Conservation (phyloP, 2,329 filamentous ascomycete species). For the Claviceps sp. region DNA sequence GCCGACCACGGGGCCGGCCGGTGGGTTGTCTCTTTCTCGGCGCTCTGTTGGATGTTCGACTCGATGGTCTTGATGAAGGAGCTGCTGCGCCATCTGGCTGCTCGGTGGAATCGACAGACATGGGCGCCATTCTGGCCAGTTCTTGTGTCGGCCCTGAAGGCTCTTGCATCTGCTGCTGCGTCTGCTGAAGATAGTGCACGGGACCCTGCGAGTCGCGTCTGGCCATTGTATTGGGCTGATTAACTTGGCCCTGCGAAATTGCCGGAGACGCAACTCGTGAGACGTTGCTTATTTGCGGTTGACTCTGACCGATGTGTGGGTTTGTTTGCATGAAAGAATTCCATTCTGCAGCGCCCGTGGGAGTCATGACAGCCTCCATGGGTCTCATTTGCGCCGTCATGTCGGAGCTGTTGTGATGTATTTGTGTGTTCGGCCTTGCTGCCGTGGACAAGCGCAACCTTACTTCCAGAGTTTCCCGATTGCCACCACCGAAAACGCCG, state of each 20-base stretch:
- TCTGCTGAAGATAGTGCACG: conserved; percentile 10
- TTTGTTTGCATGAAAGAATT: conserved; percentile 62
- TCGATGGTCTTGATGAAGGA: conserved; percentile 41
- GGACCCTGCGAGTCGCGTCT: conserved; percentile 16
- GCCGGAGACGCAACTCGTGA: conserved; percentile 25
- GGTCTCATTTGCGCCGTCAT: conserved; percentile 10
- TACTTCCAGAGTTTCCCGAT: conserved; percentile 83
- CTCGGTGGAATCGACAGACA: conserved; percentile 14
- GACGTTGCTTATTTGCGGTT: conserved; percentile 12
- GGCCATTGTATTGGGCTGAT: conserved; percentile 8
- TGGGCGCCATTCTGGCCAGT: conserved; percentile 22
- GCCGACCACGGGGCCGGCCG: conserved; percentile 41
- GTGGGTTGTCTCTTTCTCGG: conserved; percentile 30
- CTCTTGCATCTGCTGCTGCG: background rate
- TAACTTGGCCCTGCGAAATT: conserved; percentile 17
- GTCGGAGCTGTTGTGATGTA: conserved; percentile 13
- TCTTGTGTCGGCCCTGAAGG: conserved; percentile 13
- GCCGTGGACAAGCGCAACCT: conserved; percentile 77
- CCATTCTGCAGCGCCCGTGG: conserved; percentile 63
- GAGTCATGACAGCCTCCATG: conserved; percentile 26
- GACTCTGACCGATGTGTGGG: conserved; percentile 32
- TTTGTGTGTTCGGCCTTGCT: conserved; percentile 35
- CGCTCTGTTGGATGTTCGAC: conserved; percentile 39
- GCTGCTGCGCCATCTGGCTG: conserved; percentile 11
- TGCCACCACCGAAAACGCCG: conserved; percentile 69